Evolutionary conservation across 1,284 basidiomycete genomes (phyloP).

Genomic region (Leccinum holopus): DNA sequence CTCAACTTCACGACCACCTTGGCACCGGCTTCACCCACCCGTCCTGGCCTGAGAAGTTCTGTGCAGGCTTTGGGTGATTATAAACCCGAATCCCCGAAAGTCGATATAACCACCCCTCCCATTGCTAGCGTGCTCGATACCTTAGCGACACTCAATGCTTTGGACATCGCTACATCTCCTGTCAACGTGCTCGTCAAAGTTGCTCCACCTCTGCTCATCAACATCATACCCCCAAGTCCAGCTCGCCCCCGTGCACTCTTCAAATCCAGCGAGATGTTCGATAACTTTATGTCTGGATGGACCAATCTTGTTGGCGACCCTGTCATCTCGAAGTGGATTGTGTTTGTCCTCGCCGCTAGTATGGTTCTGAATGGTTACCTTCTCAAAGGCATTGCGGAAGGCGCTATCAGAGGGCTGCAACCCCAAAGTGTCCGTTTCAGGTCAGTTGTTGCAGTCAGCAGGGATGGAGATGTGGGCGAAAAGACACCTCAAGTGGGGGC

Average conservation of each 20-base stretch:
- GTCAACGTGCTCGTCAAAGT: conserved; percentile 69
- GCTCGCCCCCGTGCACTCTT: conserved; percentile 27
- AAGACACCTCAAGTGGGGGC: conserved; percentile 18
- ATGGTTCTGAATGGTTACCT: conserved; percentile 94
- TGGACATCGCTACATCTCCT: conserved; percentile 30
- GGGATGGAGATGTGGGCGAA: conserved; percentile 29
- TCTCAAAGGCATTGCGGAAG: conserved; percentile 73
- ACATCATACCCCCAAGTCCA: conserved; percentile 41
- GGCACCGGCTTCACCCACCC: conserved; percentile 50
- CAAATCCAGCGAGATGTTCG: conserved; percentile 49
- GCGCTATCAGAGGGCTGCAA: conserved; percentile 41
- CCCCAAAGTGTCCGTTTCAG: conserved; percentile 49
- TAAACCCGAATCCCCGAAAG: conserved; percentile 46
- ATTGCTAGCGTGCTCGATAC: conserved; percentile 59
- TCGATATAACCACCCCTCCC: conserved; percentile 63
- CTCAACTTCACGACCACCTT: conserved; percentile 94
- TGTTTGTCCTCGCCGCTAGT: conserved; percentile 82
- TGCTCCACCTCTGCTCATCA: conserved; percentile 63
- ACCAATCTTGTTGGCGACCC: conserved; percentile 94
- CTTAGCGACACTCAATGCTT: conserved; percentile 45
- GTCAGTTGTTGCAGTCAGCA: conserved; percentile 34
- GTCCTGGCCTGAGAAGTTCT: conserved; percentile 25
- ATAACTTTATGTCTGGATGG: conserved; percentile 94
- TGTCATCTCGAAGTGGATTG: conserved; percentile 95
- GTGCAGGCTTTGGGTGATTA: conserved; percentile 23